Percentiles rank a stretch among this genome's conserved stretches.
phyloP scores from a whole-genome alignment of 306 rosid species.

The Trifolium repens region DNA sequence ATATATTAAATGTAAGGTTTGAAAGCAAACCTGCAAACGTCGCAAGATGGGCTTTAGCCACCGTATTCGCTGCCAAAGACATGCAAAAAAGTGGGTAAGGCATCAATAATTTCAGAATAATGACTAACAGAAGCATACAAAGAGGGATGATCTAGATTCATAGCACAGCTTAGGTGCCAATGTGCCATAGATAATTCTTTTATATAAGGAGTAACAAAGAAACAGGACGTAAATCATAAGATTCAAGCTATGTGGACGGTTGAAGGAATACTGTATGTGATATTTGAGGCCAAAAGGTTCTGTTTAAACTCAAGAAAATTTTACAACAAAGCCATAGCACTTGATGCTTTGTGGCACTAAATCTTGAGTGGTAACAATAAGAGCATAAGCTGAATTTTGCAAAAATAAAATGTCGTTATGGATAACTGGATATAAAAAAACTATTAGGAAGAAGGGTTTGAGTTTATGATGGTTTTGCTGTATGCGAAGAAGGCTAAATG shows the following conservation, averaged over 20 bases:
- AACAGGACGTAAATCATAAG: slow-evolving; percentile 13
- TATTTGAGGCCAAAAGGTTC: slow-evolving; percentile 28
- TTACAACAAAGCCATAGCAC: background rate
- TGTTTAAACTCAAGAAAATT: background rate
- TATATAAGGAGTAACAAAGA: slow-evolving; percentile 9
- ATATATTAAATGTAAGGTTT: slow-evolving; percentile 3
- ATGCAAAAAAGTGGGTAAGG: slow-evolving; percentile 13
- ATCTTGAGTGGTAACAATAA: background rate
- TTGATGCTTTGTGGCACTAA: slow-evolving; percentile 2
- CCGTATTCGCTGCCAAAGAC: slow-evolving; percentile 47
- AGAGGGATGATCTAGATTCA: background rate
- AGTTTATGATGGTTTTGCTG: background rate
- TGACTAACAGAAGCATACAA: slow-evolving; percentile 15
- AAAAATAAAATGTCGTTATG: background rate
- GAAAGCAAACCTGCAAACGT: slow-evolving; percentile 52
- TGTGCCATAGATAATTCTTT: slow-evolving; percentile 1
- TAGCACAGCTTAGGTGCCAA: background rate
- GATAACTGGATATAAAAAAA: slow-evolving; percentile 6
- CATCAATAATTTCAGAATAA: slow-evolving; percentile 20
- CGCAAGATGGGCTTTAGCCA: slow-evolving; percentile 59
- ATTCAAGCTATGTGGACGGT: background rate
- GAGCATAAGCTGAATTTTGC: background rate
- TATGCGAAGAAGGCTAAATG: background rate
- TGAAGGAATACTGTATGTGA: slow-evolving; percentile 8
- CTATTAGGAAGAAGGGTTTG: background rate